Conservation (phyloP, 1,284 basidiomycete genomes). For the Apiotrichum veenhuisii region DNA sequence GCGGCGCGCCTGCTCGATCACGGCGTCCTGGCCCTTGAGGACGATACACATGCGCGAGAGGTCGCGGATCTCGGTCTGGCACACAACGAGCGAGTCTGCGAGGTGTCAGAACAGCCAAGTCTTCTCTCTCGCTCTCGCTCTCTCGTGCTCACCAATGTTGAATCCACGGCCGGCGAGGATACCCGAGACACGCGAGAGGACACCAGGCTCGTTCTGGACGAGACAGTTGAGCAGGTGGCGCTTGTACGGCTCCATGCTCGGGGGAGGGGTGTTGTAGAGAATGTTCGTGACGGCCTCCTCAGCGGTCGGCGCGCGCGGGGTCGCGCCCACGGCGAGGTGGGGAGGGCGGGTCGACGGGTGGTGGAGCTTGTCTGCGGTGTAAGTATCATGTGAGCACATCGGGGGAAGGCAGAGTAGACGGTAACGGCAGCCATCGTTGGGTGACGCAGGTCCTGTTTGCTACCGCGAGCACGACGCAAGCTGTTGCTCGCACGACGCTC, state of each 20-base stretch:
- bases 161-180: constrained; percentile 96
- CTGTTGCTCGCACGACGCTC: no score
- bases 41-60: constrained; percentile 98
- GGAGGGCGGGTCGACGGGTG: constrained; percentile 39
- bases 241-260: constrained; percentile 88
- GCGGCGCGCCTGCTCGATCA: constrained; percentile 91
- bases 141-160: constrained; percentile 64
- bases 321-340: constrained; percentile 32
- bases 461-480: no score
- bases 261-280: constrained; percentile 91
- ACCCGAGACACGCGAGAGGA: constrained; percentile 94
- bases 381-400: background rate
- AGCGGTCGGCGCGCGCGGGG: constrained; percentile 56
- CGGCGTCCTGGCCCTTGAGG: constrained; percentile 91
- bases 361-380: constrained; percentile 46
- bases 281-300: constrained; percentile 96
- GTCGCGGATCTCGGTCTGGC: constrained; percentile 95
- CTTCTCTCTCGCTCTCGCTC: background rate
- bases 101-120: background rate
- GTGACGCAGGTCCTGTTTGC: no score
- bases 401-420: no score
- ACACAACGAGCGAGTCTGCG: constrained; percentile 92
- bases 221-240: constrained; percentile 98
- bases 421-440: no score
- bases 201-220: constrained; percentile 99